Conservation (phyloP, 2,329 filamentous ascomycete genomes). For the Aulographum hederae region DNA sequence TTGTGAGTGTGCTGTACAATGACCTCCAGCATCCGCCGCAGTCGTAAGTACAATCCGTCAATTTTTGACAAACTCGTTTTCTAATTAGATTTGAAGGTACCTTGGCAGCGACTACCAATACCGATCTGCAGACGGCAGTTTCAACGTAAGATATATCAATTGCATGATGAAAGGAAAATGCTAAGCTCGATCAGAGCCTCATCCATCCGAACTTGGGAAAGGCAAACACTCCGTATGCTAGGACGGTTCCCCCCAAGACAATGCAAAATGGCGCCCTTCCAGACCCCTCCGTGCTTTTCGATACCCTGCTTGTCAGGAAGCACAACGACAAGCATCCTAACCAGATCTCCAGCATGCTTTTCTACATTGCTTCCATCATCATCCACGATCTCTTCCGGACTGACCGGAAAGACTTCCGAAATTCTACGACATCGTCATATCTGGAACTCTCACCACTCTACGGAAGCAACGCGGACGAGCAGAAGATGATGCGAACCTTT, state of each 20-base stretch:
- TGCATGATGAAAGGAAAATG: too few species aligned
- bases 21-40: slow-evolving; percentile 1
- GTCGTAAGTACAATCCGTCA: slow-evolving; percentile 7
- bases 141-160: slow-evolving; percentile 15
- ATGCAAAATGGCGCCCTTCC: slow-evolving; percentile 41
- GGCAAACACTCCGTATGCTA: slow-evolving; percentile 49
- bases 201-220: slow-evolving; percentile 44
- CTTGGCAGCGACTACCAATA: slow-evolving; percentile 26
- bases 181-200: slow-evolving; percentile 32
- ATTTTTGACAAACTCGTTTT: neutral
- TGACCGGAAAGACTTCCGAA: slow-evolving; percentile 41
- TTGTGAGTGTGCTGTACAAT: neutral
- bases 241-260: slow-evolving; percentile 40
- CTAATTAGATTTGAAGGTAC: slow-evolving; percentile 9
- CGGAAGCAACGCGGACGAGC: slow-evolving; percentile 48
- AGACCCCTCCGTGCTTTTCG: slow-evolving; percentile 49
- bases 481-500: slow-evolving; percentile 45
- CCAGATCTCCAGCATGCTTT: slow-evolving; percentile 56
- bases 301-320: slow-evolving; percentile 45
- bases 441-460: slow-evolving; percentile 58
- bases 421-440: slow-evolving; percentile 54
- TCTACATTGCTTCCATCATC: slow-evolving; percentile 54
- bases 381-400: slow-evolving; percentile 47
- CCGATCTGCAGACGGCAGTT: slow-evolving; percentile 29
- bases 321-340: slow-evolving; percentile 43